Percentiles rank a stretch among this genome's conserved stretches.
Evolutionary conservation across 2,329 filamentous ascomycete genomes (phyloP).

Genomic region (Trichoderma semiorbis): DNA sequence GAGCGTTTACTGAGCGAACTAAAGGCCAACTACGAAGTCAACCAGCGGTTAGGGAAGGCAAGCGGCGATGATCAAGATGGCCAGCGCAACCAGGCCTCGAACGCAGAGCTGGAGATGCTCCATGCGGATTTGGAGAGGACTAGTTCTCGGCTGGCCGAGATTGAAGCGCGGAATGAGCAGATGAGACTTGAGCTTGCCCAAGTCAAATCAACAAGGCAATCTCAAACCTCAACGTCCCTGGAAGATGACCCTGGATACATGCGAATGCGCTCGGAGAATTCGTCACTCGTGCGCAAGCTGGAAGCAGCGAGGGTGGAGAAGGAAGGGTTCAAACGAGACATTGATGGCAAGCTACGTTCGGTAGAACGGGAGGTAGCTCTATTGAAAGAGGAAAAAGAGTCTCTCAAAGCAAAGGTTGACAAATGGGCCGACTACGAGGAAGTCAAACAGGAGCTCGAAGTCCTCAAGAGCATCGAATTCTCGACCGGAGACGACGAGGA

Average conservation of each 20-base stretch:
- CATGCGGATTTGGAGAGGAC: slow-evolving; percentile 88
- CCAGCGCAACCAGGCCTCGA: slow-evolving; percentile 65
- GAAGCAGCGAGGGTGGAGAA: slow-evolving; percentile 81
- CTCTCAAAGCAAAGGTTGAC: slow-evolving; percentile 74
- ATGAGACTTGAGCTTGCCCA: slow-evolving; percentile 87
- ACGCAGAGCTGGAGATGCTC: slow-evolving; percentile 90
- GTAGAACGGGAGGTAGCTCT: slow-evolving; percentile 74
- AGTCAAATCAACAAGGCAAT: slow-evolving; percentile 65
- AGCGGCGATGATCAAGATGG: slow-evolving; percentile 60
- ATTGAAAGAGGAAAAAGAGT: slow-evolving; percentile 76
- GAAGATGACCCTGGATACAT: slow-evolving; percentile 90
- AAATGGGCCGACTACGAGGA: slow-evolving; percentile 96
- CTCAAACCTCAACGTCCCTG: slow-evolving; percentile 58
- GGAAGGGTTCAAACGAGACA: slow-evolving; percentile 71
- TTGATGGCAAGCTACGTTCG: slow-evolving; percentile 72
- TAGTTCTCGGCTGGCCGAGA: slow-evolving; percentile 78
- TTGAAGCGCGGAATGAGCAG: slow-evolving; percentile 93
- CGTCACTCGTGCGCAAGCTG: slow-evolving; percentile 81
- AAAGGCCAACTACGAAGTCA: slow-evolving; percentile 96
- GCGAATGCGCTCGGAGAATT: slow-evolving; percentile 88
- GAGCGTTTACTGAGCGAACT: slow-evolving; percentile 89
- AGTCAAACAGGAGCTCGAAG: slow-evolving; percentile 91
- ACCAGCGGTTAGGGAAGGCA: slow-evolving; percentile 72
- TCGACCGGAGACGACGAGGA: slow-evolving; percentile 84
- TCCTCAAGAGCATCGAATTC: slow-evolving; percentile 97